Base-by-base conservation (phyloP, 2,329 filamentous ascomycete genomes). In the Ophiostoma himal-ulmi region DNA sequence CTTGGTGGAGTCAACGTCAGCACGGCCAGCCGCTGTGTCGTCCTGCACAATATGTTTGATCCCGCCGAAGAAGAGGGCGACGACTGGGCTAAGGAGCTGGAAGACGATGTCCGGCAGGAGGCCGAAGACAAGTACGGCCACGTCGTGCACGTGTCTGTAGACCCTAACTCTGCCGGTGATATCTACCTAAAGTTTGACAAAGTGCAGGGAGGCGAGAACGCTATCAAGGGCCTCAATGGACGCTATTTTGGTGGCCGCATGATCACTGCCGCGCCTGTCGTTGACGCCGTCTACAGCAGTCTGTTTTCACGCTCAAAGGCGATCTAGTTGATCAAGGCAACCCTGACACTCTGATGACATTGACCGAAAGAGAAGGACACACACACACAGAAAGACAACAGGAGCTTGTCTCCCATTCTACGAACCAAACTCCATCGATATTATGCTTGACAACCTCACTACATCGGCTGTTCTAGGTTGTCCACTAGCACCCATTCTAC, bases 121-220 rank as follows among this genome's bases (percentile, higher is more conserved):
- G 97, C 94, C 79, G 92, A 96, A 83, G 86, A 89, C 76, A 96
- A 95, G 85, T 99, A 98, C 84, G 95, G 95, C 78, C 92, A 94
- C 77, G 94, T 99, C 77, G 93, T 98, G 80, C 95, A 99, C 88
- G 96, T 98, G 81, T 88, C 93, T 76, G 87, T 97, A 81, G 94
- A 98, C 83, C 89, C 91, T 75, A 96, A 96, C 82, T 95, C 93
- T 67, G 88, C 91, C 80, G 95, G 95, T 81, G 95, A 99, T 79
- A 94, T 99, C 76, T 99, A 97, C 81, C 89, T 99, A 80, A 99
- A 99, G 81, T 99, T 99, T 83, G 93, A 97, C 81, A 91, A 93
- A 77, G 92, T 98, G 73, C 89, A 94, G 79, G 94, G 94, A 76
- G 94, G 94, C 79, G 93, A 97, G 82, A 98, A 97, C 79, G 95